phyloP scores from a whole-genome alignment of 1,284 basidiomycete genomes.

The Ganoderma meredithae region DNA sequence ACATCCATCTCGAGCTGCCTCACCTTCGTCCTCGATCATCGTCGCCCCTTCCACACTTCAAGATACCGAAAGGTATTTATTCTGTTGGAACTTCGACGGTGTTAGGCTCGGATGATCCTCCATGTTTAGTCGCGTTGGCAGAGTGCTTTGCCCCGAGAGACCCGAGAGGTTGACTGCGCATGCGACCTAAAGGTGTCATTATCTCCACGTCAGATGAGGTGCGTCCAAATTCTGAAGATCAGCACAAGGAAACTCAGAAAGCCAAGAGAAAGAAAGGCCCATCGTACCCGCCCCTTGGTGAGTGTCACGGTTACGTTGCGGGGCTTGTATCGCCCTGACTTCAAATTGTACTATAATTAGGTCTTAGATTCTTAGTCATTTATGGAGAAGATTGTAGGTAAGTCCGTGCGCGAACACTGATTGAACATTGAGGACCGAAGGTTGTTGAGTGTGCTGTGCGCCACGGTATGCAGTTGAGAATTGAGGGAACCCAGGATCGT shows the following conservation, averaged over 20 bases:
- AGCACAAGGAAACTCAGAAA: neutral
- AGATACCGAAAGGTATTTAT: neutral
- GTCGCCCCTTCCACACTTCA: neutral
- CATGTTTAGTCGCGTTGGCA: neutral
- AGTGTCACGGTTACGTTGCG: neutral
- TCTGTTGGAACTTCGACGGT: neutral
- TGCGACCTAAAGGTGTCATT: neutral
- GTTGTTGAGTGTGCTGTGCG: neutral
- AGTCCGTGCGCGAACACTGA: neutral
- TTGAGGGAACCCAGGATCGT: neutral
- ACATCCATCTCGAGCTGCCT: neutral
- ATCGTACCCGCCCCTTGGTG: neutral
- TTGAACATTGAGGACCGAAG: neutral
- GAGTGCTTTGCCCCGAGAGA: neutral
- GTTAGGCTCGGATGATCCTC: neutral
- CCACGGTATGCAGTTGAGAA: neutral
- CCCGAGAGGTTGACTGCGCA: neutral
- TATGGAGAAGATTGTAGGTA: neutral
- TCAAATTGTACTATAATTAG: neutral
- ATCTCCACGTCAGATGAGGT: constrained; percentile 1
- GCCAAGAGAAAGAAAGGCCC: neutral
- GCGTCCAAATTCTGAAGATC: neutral
- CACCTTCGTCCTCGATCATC: neutral
- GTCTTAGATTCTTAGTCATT: neutral
- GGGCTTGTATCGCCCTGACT: neutral